Evolutionary conservation across 257 asterid genomes (phyloP), one percentile per base, ranked within the genome.

Genomic region (Solanum appendiculatum): DNA sequence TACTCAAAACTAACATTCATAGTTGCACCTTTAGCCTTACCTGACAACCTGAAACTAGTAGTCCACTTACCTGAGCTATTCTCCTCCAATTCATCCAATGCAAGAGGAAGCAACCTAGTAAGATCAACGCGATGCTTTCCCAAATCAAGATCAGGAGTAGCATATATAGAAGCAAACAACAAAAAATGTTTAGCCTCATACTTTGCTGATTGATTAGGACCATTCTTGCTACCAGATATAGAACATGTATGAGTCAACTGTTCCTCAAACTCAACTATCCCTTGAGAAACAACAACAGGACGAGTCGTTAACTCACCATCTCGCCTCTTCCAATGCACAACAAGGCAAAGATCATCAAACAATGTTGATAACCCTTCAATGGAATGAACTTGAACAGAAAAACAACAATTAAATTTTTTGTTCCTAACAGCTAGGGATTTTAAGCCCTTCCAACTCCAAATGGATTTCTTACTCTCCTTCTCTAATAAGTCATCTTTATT

Each of bases 401-500:
- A 97, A 87, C 94, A 86, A 86, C 95, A 94, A 86, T 88, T 88
- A 85, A 97, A 96, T 86, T 93, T 92, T 7, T 95, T 93, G 91
- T 88, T 93, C 36, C 98, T 91, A 85, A 88, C 92, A 87, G 99
- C 94, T 84, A 96, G 90, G 27, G 99, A 92, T 93, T 93, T 95
- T 64, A 97, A 81, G 48, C 93, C 91, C 90, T 94, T 94, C 99
- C 99, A 97, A 88, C 98, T 94, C 99, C 99, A 97, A 75, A 95
- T 92, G 11, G 99, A 90, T 89, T 92, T 94, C 91, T 96, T 94
- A 58, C 90, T 93, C 91, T 94, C 91, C 34, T 93, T 95, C 84
- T 91, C 96, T 31, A 42, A n/a, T 46, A 94, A 88, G 78, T 92
- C 94, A 37, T 73, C 82, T 86, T 90, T 93, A 1, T 85, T 87